Evolutionary conservation across 2,329 filamentous ascomycete genomes (phyloP), one percentile per base, ranked within the genome.

Genomic region (Alternaria conjuncta): DNA sequence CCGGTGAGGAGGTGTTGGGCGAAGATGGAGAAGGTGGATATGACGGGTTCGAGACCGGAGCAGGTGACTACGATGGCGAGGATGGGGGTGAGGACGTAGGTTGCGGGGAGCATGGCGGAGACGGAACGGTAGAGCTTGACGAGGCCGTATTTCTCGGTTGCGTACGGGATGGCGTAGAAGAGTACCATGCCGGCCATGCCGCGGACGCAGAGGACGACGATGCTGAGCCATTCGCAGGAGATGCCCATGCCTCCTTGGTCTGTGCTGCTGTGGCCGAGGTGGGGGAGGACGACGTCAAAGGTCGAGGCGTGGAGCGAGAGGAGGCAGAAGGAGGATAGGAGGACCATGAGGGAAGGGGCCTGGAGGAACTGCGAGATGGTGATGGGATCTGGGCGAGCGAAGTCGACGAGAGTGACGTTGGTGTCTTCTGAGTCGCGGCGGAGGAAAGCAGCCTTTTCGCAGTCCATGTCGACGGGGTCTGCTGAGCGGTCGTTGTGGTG

Each of bases 241-340:
- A 84, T 77, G 32, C 82, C 82, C 74, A 84, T 82, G 41, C 82
- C 83, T 51, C 81, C 82, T 51, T 82, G 75, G 46, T 80, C 75
- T 36, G 80, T 80, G 65, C 77, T 79, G 63, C 79, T 82, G 71
- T 84, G 83, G 49, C 82, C 82, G 28, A 84, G 78, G 64, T 84
- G 82, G 6, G 82, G 83, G 4, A 84, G 80, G 5, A 85, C 75
- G 21, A 82, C 79, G 60, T 84, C 82, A 61, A 84, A 88, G 49
- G 86, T 86, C 3, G 82, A 84, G 12, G 84, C 84, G 57, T 86
- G 87, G 71, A 85, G 85, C n/a, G 86, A 87, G 32, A 85, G 84
- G 41, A 85, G 84, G 26, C 83, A 86, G 66, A 83, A 84, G 5
- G 84, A 85, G 66, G 83, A 73, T 71, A 86, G 71, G 30, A 85